phyloP scores from a whole-genome alignment of 495 filamentous ascomycete species.

The Tuber indicum region DNA sequence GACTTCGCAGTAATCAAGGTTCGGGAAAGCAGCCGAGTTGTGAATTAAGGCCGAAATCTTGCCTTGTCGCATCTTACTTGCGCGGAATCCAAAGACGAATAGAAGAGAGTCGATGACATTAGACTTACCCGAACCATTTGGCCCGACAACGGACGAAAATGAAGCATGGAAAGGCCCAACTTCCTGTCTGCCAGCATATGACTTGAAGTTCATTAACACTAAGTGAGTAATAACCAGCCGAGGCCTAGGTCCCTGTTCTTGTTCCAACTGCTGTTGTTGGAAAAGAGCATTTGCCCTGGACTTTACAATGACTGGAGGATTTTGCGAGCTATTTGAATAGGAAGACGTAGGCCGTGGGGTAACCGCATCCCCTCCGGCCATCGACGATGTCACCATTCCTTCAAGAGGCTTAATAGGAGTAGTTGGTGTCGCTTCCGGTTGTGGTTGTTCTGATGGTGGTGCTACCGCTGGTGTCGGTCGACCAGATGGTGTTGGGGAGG shows the following conservation, averaged over 20 bases:
- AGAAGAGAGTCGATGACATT: constrained; percentile 97
- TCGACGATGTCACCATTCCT: background rate
- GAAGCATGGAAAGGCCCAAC: constrained; percentile 95
- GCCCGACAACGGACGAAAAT: constrained; percentile 97
- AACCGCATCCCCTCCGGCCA: background rate
- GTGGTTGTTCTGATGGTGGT: constrained; percentile 9
- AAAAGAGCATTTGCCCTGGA: constrained; percentile 63
- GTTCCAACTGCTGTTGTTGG: constrained; percentile 48
- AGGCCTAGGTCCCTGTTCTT: constrained; percentile 68
- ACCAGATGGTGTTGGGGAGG: constrained; percentile 1
- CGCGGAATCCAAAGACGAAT: constrained; percentile 96
- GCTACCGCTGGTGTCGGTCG: constrained; percentile 4
- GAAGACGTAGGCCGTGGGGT: constrained; percentile 28
- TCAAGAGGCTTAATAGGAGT: constrained; percentile 3
- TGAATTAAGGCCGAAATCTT: constrained; percentile 97
- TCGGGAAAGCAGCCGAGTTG: constrained; percentile 79
- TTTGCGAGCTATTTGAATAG: constrained; percentile 31
- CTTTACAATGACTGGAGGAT: constrained; percentile 65
- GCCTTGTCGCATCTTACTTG: constrained; percentile 98
- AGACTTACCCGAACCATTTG: constrained; percentile 96
- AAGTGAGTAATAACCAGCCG: constrained; percentile 88
- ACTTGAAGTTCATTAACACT: constrained; percentile 93
- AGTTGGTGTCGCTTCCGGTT: constrained; percentile 5
- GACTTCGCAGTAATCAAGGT: constrained; percentile 86
- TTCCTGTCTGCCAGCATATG: constrained; percentile 89